Evolutionary conservation across 768 basidiomycete species (phyloP), one percentile per base, ranked within the genome.

Genomic region (Tulasnella sp.): DNA sequence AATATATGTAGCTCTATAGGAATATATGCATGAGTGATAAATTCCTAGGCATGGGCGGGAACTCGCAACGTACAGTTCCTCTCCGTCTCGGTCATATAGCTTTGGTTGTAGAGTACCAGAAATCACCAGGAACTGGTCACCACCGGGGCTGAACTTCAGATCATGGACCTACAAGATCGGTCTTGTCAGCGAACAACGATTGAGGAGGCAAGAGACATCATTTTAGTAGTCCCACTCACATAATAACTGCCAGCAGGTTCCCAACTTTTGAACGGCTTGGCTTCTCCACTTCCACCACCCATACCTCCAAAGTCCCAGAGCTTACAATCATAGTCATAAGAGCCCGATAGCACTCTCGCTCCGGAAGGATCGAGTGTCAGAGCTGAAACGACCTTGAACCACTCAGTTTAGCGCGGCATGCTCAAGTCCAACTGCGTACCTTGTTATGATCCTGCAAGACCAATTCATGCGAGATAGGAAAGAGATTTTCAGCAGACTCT

Each of bases 251-350:
- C 94, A 73, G 91, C 89, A 74, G 95, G 92, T 79, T 99, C 97
- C 88, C 92, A 98, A 76, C 87, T 92, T 82, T 95, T 92, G 86
- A 99, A 98, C 17, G 97, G 95, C 80, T 93, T 93, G 80, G 82
- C 68, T 34, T 72, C 71, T 32, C 90, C 89, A 75, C 88, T 83
- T 59, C 68, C 62, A 74, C 84, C 83, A 78, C 92, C 91, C 97
- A 99, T 99, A 17, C 97, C 97, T 76, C 96, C 96, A 80, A 98
- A 98, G 81, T 99, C 97, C 95, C 96, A 99, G 69, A 99, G 80
- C 82, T 98, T 98, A 80, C 91, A 89, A 80, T 99, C 97, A 78
- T 98, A 98, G 79, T 99, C 97, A 81, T 98, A 90, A 22, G 93
- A 93, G 17, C 97, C 97, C 9, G 93, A 91, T 19, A 92, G 81